phyloP scores from a whole-genome alignment of 192 early-diverging fungal species.

The Chytriomyces sp. region DNA sequence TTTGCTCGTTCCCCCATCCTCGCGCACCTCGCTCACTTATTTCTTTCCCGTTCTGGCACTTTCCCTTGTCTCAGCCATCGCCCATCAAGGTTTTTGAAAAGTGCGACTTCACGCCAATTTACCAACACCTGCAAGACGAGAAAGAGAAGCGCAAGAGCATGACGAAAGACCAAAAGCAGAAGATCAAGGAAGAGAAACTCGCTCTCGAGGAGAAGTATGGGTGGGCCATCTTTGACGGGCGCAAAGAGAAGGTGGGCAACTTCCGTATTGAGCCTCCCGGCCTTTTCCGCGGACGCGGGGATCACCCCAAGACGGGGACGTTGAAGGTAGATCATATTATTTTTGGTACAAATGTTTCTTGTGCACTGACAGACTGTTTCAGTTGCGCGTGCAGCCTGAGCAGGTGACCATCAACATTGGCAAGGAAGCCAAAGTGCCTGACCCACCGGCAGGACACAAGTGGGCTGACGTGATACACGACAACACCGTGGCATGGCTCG shows the following conservation, averaged over 20 bases:
- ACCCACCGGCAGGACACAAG: slow-evolving; percentile 82
- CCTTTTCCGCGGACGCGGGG: slow-evolving; percentile 95
- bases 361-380: background rate
- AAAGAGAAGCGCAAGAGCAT: slow-evolving; percentile 80
- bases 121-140: slow-evolving; percentile 71
- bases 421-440: slow-evolving; percentile 72
- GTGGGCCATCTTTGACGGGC: slow-evolving; percentile 76
- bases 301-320: slow-evolving; percentile 91
- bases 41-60: background rate
- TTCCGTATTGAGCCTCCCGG: slow-evolving; percentile 96
- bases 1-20: background rate
- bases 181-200: slow-evolving; percentile 67
- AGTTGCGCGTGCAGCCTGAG: slow-evolving; percentile 85
- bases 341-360: background rate
- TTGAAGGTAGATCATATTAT: slow-evolving; percentile 69
- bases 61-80: slow-evolving; percentile 45
- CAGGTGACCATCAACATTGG: slow-evolving; percentile 94
- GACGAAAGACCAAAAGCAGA: slow-evolving; percentile 89
- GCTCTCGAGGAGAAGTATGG: slow-evolving; percentile 77
- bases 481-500: slow-evolving; percentile 93
- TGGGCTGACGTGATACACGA: slow-evolving; percentile 90
- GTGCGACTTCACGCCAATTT: slow-evolving; percentile 90
- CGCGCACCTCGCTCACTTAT: background rate
- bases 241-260: slow-evolving; percentile 97
- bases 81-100: slow-evolving; percentile 75